Conservation (phyloP, 1,139 yeast species). For the Candida sp. region DNA sequence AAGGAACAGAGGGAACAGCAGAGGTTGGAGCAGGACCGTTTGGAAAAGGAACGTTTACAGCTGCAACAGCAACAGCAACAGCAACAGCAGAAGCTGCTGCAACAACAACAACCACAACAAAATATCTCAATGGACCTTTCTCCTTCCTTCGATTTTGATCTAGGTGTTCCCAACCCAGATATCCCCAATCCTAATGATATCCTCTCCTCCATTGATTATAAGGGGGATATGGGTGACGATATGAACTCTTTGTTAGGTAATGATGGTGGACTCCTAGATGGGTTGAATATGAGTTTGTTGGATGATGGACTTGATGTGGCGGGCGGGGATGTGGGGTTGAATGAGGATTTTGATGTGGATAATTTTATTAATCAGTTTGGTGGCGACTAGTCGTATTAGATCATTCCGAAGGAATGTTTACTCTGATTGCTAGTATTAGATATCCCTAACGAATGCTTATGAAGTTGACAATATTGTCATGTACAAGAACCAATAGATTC, state of each 20-base stretch:
- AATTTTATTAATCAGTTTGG: constrained; percentile 47
- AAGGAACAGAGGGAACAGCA: constrained; percentile 9
- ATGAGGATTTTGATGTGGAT: constrained; percentile 45
- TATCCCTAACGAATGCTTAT: no score
- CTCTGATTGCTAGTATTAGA: no score
- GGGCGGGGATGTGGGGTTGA: constrained; percentile 18
- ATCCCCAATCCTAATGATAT: constrained; percentile 36
- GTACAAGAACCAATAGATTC: no score
- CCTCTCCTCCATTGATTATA: constrained; percentile 31
- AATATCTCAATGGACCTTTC: constrained; percentile 6
- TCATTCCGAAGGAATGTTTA: background rate
- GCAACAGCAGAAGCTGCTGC: constrained; percentile 5
- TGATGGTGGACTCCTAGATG: constrained; percentile 43
- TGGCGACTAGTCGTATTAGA: constrained; percentile 13
- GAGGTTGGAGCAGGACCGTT: constrained; percentile 2
- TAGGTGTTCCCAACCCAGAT: constrained; percentile 9
- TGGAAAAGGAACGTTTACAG: constrained; percentile 7
- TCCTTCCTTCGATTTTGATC: constrained; percentile 3
- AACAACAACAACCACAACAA: constrained; percentile 6
- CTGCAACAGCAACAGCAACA: constrained; percentile 5
- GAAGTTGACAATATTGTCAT: no score
- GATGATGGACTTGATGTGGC: constrained; percentile 30
- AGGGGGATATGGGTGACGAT: constrained; percentile 10
- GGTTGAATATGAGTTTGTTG: constrained; percentile 40
- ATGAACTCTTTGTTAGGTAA: constrained; percentile 41